Evolutionary conservation across 805 yeast genomes (phyloP), one percentile per base, ranked within the genome.

Genomic region (Ogataea trehaloabstinens): DNA sequence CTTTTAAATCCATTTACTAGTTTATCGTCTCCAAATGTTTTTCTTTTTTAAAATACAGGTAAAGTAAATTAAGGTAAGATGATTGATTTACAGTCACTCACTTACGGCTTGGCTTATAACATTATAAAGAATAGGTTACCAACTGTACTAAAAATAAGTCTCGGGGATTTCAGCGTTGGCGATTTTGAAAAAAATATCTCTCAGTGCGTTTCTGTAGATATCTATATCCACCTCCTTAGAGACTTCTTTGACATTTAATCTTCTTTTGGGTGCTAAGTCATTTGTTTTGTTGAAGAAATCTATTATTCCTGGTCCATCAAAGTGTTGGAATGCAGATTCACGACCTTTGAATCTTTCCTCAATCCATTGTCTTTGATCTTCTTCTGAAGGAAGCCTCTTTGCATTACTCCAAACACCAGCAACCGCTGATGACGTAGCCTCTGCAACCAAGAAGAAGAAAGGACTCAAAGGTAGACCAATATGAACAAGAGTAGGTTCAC

Each of bases 351-450:
- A 29, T 27, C 49, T 37, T 8, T 41, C 29, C 28, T 42, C 33
- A 19, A 46, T 38, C 54, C 54, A 49, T 24, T 37, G 24, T 13
- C 31, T 31, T 34, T 49, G 54, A 8, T 39, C 38, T 11, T 45
- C 42, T 6, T 52, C 48, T 0, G 70, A 33, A 3, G 81, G 80
- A 20, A 74, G 52, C 10, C 45, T 11, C 16, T 52, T 56, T 20
- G 56, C 53, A n/a, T 66, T 66, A 2, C 76, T 61, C 81, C 80
- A 76, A 10, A 74, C 72, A 5, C 81, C 81, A 8, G 78, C 76
- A 29, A 76, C 58, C 0, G 78, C 76, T 11, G 77, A 71, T 1
- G 78, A 71, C 37, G 64, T 58, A 0, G 74, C 61, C 46, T 76
- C 82, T 38, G 76, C 70, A 5, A 71, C 63, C 35, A 71, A 67